A percentile compares a stretch with the other conserved stretches of the same genome.
Evolutionary conservation across 2,329 filamentous ascomycete genomes (phyloP).

Genomic region (Monosporascus sp.): DNA sequence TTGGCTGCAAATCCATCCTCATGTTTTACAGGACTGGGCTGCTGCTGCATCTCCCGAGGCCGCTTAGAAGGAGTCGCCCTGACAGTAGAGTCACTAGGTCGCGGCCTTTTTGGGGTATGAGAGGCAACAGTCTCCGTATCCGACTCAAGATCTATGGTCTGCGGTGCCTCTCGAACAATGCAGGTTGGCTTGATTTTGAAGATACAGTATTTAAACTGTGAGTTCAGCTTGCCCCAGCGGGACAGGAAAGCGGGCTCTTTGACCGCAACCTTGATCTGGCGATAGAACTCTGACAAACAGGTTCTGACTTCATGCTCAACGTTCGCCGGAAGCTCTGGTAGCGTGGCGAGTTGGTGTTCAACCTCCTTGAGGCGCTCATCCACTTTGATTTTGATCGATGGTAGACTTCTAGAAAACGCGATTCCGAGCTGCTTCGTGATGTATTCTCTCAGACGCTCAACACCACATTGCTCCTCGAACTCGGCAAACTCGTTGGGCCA

Average conservation of each 20-base stretch:
- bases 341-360: constrained; percentile 44
- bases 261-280: constrained; percentile 47
- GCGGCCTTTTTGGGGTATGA: constrained; percentile 18
- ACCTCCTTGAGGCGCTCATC: constrained; percentile 45
- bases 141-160: constrained; percentile 23
- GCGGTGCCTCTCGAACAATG: constrained; percentile 19
- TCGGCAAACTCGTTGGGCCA: constrained; percentile 46
- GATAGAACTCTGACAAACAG: constrained; percentile 53
- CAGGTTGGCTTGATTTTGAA: constrained; percentile 29
- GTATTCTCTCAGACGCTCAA: constrained; percentile 47
- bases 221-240: constrained; percentile 26
- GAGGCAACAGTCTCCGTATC: constrained; percentile 21
- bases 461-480: constrained; percentile 46
- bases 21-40: constrained; percentile 29
- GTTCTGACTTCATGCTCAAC: constrained; percentile 60
- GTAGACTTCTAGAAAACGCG: constrained; percentile 48
- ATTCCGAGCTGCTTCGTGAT: constrained; percentile 48
- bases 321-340: constrained; percentile 65
- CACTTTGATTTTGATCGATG: constrained; percentile 50
- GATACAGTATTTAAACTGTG: constrained; percentile 27
- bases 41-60: constrained; percentile 9
- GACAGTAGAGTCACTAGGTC: constrained; percentile 26
- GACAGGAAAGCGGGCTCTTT: constrained; percentile 39
- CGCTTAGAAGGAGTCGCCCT: constrained; percentile 22
- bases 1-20: constrained; percentile 24